Percentiles rank a stretch among this genome's conserved stretches.
Evolutionary conservation across 2,329 filamentous ascomycete species (phyloP).

Genomic region (Phialophora expanda): DNA sequence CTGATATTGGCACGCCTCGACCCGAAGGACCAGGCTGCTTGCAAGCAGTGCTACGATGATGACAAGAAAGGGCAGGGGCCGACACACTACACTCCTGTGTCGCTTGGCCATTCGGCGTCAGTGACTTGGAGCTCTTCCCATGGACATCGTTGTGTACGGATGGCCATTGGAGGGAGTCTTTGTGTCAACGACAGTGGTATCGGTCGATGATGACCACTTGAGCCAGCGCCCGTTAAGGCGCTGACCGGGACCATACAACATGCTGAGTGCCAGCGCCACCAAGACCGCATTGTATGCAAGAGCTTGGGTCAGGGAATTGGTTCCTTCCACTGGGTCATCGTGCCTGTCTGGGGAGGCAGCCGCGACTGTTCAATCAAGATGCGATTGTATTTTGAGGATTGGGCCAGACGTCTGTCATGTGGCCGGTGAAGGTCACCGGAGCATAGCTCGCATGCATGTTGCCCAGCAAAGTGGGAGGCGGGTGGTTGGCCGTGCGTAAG

Average conservation of each 20-base stretch:
- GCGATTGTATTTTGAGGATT: background rate
- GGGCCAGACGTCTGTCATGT: background rate
- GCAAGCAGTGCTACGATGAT: background rate
- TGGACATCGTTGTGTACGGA: constrained; percentile 15
- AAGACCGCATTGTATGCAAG: background rate
- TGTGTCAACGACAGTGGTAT: background rate
- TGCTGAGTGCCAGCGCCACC: background rate
- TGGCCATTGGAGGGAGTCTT: constrained; percentile 3
- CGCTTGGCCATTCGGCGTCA: constrained; percentile 1
- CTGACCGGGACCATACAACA: background rate
- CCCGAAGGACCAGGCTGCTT: constrained; percentile 13
- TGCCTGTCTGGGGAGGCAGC: background rate
- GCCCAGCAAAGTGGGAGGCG: background rate
- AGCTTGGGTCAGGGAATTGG: background rate
- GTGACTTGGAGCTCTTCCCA: constrained; percentile 19
- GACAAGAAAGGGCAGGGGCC: background rate
- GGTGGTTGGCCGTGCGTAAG: background rate
- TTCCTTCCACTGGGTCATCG: background rate
- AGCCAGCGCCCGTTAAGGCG: background rate
- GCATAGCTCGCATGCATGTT: background rate
- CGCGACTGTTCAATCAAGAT: background rate
- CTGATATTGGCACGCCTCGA: constrained; percentile 16
- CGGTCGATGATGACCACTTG: background rate
- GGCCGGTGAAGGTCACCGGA: background rate
- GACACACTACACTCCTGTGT: constrained; percentile 6